phyloP scores from a whole-genome alignment of 176 grass and related monocot species.

The Aegilops longissima region DNA sequence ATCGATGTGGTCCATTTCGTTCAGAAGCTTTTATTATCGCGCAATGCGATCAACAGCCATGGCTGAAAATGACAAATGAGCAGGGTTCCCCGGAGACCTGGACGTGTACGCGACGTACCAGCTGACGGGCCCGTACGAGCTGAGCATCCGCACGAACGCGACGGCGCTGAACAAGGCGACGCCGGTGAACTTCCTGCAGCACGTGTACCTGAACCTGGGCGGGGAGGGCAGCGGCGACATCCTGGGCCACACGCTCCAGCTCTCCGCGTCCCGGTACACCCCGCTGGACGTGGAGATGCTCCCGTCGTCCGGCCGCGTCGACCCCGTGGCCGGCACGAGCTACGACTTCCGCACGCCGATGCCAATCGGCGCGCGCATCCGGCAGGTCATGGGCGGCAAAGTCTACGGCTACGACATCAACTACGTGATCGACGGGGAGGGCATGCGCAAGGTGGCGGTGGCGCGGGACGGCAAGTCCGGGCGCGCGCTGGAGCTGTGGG shows the following conservation, averaged over 20 bases:
- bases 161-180: conserved; percentile 61
- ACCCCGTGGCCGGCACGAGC: conserved; percentile 50
- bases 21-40: background rate
- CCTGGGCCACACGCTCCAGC: conserved; percentile 59
- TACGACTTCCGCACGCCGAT: conserved; percentile 54
- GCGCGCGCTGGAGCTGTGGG: conserved; percentile 56
- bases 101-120: conserved; percentile 81
- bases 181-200: conserved; percentile 73
- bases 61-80: background rate
- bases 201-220: conserved; percentile 75
- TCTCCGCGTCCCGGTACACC: conserved; percentile 50
- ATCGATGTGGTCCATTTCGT: background rate
- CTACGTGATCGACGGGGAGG: conserved; percentile 47
- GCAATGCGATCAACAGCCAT: background rate
- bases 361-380: conserved; percentile 58
- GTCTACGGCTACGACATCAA: conserved; percentile 59
- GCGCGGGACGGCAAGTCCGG: conserved; percentile 46
- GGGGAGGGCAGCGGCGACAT: conserved; percentile 61
- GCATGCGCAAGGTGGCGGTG: conserved; percentile 50
- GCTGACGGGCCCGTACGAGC: conserved; percentile 43
- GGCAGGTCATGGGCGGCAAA: conserved; percentile 30
- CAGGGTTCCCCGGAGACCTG: conserved; percentile 74
- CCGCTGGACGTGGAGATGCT: conserved; percentile 48
- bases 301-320: conserved; percentile 54
- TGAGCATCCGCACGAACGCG: conserved; percentile 56